Conservation (phyloP, 768 basidiomycete species). For the Tylopilus vinaceipallidus region DNA sequence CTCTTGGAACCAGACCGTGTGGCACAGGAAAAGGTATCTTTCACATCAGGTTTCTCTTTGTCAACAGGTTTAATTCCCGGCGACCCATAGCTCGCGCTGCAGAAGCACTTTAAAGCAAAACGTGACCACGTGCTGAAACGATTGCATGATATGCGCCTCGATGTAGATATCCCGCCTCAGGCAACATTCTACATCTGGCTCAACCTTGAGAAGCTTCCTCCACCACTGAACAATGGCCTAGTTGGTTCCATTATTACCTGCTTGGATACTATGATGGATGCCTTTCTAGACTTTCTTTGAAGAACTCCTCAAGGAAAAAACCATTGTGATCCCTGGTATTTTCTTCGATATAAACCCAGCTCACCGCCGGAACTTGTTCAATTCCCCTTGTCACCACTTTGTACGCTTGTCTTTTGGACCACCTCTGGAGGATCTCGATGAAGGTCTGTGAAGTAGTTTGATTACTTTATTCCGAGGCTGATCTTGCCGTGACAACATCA, state of each 20-base stretch:
- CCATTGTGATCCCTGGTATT: slow-evolving; percentile 88
- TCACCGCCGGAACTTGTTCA: slow-evolving; percentile 85
- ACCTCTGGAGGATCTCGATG: slow-evolving; percentile 74
- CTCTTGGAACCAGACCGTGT: slow-evolving; percentile 75
- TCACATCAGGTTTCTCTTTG: not conserved
- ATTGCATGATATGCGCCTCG: slow-evolving; percentile 74
- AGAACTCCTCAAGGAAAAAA: slow-evolving; percentile 85
- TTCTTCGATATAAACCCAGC: slow-evolving; percentile 81
- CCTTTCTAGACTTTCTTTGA: slow-evolving; percentile 83
- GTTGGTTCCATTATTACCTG: slow-evolving; percentile 38
- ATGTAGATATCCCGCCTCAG: slow-evolving; percentile 71
- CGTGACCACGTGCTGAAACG: slow-evolving; percentile 85
- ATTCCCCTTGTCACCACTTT: slow-evolving; percentile 88
- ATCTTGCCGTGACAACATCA: slow-evolving; percentile 21
- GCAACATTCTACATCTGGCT: slow-evolving; percentile 97
- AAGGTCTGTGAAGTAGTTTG: slow-evolving; percentile 45
- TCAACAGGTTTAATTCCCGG: not conserved
- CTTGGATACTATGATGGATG: slow-evolving; percentile 2
- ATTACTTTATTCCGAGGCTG: not conserved
- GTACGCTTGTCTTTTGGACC: slow-evolving; percentile 87
- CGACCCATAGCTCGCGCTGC: slow-evolving; percentile 62
- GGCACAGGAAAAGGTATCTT: slow-evolving; percentile 58
- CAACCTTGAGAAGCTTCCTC: slow-evolving; percentile 73
- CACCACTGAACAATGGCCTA: slow-evolving; percentile 85
- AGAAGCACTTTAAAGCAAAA: slow-evolving; percentile 88